Evolutionary conservation across 1,284 basidiomycete species (phyloP).

Genomic region (Cutaneotrichosporon sp.): DNA sequence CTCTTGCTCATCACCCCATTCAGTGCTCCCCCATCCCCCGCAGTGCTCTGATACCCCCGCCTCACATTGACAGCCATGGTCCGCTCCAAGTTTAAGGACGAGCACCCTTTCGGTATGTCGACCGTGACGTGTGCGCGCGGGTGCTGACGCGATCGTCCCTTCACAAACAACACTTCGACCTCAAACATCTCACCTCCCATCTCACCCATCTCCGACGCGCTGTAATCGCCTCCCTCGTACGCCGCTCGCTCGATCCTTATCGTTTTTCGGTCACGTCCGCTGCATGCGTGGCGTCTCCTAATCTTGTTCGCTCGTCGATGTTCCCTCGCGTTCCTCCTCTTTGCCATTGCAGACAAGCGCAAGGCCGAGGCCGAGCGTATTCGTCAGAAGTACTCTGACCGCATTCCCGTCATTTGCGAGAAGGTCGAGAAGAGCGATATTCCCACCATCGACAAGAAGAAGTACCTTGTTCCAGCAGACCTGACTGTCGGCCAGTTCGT

Average conservation of each 20-base stretch:
- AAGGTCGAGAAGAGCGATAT: conserved; percentile 99
- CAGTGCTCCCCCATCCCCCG: neutral
- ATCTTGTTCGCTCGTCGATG: too few relatives aligned
- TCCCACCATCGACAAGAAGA: conserved; percentile 99
- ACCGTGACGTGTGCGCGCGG: conserved; percentile 7
- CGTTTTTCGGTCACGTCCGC: too few relatives aligned
- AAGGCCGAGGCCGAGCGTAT: conserved; percentile 93
- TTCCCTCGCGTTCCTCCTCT: neutral
- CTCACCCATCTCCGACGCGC: neutral
- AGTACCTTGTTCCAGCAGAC: conserved; percentile 97
- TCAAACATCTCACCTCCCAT: neutral
- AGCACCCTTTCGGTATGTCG: conserved; percentile 89
- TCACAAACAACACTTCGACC: neutral
- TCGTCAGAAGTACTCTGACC: conserved; percentile 95
- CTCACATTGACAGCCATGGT: conserved; percentile 52
- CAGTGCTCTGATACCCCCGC: conserved; percentile 1
- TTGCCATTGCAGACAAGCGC: conserved; percentile 72
- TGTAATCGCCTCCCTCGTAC: neutral
- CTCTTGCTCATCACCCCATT: neutral
- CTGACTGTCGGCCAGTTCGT: conserved; percentile 98
- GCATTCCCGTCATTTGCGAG: conserved; percentile 99
- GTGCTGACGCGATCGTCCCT: conserved; percentile 3
- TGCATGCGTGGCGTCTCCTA: too few relatives aligned
- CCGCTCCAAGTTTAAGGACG: conserved; percentile 99
- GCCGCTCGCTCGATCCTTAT: neutral